Evolutionary conservation across 306 rosid species (phyloP), one percentile per base, ranked within the genome.

Genomic region (Lathyrus tuberosus): DNA sequence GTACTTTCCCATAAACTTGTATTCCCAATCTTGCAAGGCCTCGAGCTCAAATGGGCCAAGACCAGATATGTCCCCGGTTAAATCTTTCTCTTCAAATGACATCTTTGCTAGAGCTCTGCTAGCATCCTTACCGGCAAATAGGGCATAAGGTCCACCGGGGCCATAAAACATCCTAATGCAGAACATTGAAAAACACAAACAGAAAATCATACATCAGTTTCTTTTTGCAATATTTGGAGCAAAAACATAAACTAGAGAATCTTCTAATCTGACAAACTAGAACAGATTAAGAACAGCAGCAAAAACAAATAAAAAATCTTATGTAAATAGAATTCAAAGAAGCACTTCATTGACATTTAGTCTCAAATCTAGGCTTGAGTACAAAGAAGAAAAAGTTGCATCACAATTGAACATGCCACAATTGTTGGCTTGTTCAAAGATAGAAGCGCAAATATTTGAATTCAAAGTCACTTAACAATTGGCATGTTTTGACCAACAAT

Each of bases 51-150:
- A 92, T 20, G 92, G 85, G 4, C 89, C 84, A 16, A 92, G 98
- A 49, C 87, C 96, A 42, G 96, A 84, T 69, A 79, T 73, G 75
- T 92, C 98, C 3, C 92, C 96, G 0, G 86, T 89, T 15, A 92
- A 87, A 78, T 89, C 96, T 80, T 79, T 83, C 7, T 83, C 91
- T 82, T 92, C 96, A 30, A 92, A 92, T 10, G 98, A 92, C 98
- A 92, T 92, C 73, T 92, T 92, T 62, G 98, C 96, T 52, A 92
- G 86, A 40, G 98, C 98, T 76, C 92, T 82, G 82, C 98, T 92
- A 6, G 96, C 96, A 76, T 92, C 98, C 64, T 92, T 92, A 26
- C 98, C 96, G 0, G 98, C 92, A 6, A 92, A 92, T 53, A 92
- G 76, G 0, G 98, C 98, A 26, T 92, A 92, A 5, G 96, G 92